Conservation (phyloP, 176 grass and related monocot genomes). For the Alloteropsis semialata region DNA sequence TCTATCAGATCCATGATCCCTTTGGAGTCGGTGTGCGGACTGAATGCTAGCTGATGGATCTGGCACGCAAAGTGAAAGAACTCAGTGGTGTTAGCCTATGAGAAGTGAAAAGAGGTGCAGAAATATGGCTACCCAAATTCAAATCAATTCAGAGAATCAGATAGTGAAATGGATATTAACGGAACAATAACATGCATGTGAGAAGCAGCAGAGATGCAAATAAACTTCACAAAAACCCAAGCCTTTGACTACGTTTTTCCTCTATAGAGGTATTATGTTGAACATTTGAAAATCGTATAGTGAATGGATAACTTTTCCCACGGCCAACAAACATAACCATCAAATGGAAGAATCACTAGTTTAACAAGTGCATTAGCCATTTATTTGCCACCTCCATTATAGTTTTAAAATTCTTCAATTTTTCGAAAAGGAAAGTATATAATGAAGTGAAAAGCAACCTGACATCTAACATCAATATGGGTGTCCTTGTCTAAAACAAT, state of each 20-base stretch:
- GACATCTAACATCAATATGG: slow-evolving; percentile 87
- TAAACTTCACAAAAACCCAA: background rate
- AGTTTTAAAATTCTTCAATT: background rate
- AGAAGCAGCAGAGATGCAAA: background rate
- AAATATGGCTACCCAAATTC: background rate
- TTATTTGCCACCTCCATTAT: background rate
- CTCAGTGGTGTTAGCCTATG: background rate
- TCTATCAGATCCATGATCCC: slow-evolving; percentile 91
- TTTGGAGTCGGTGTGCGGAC: slow-evolving; percentile 88
- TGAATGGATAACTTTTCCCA: background rate
- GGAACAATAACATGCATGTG: too few relatives aligned
- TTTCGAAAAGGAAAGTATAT: background rate
- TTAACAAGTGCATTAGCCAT: background rate
- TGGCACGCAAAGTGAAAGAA: slow-evolving; percentile 31
- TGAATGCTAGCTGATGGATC: slow-evolving; percentile 90
- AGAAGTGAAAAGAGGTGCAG: background rate
- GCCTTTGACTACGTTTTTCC: background rate
- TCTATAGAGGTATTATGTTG: too few relatives aligned
- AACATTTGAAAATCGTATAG: background rate
- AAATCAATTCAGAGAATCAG: background rate
- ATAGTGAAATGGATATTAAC: too few relatives aligned
- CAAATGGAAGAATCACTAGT: background rate
- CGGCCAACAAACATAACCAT: background rate
- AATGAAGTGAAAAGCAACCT: slow-evolving; percentile 50
- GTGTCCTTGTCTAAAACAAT: slow-evolving; percentile 80